Evolutionary conservation across 352 stramenopile genomes (phyloP), one percentile per base, ranked within the genome.

Genomic region (Aphanomyces astaci): DNA sequence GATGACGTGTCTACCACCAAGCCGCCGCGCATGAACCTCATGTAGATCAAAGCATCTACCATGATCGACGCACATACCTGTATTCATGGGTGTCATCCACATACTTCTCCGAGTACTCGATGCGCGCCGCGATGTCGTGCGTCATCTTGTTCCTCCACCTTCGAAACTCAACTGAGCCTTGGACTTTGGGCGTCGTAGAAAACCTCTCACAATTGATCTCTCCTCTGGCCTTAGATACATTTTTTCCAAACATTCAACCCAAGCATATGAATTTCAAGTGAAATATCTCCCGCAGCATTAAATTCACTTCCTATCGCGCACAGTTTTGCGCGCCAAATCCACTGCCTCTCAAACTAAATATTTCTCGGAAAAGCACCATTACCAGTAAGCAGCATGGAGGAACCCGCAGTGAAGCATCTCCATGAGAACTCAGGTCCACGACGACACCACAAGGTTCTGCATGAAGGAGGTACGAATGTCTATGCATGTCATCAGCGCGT

Each of bases 91-190:
- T 94, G 73, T 96, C 90, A 68, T 98, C 92, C 65, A 94, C 84
- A 71, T 98, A 98, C 78, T 97, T 97, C 76, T 98, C 92, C 66
- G 88, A 97, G 85, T 98, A 98, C 76, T 98, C 92, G 74, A 98
- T 98, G 71, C 90, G 86, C 69, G 85, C 84, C 73, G 87, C 92
- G 67, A 94, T 73, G 68, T 96, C 86, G 75, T 89, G 83, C 60
- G 83, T 87, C 84, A 93, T 91, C 55, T 59, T 64, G 27, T 27
- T 22, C 31, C 13, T n/a, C n/a, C 48, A 13, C n/a, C 36, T 17
- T 22, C 31, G 36, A 49, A 64, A 30, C 32, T 22, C 17, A 49
- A 64, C 55, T 64, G 55, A 43, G 32, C 30, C 7, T 25, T 30
- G 13, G 13, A 28, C 11, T 55, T 31, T 5, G 11, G 2, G 19